Evolutionary conservation across 2,329 filamentous ascomycete genomes (phyloP).

Genomic region (Aspergillus proliferans): DNA sequence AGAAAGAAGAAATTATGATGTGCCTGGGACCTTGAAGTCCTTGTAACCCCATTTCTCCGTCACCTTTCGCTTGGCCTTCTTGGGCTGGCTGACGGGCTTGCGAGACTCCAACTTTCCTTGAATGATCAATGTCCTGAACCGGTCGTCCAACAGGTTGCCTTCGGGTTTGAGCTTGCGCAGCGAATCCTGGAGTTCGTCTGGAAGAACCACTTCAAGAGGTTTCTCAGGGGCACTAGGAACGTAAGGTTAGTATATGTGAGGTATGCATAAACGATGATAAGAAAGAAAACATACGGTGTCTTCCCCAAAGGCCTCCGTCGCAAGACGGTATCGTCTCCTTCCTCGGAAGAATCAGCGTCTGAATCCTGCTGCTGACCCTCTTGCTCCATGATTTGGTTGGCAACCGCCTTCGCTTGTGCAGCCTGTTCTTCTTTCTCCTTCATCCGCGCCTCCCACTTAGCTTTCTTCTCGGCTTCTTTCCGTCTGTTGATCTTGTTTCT

Average conservation of each 20-base stretch:
- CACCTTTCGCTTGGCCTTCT: conserved; percentile 70
- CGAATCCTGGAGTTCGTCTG: conserved; percentile 77
- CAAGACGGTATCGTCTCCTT: conserved; percentile 58
- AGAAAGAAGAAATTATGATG: conserved; percentile 15
- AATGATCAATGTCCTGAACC: conserved; percentile 82
- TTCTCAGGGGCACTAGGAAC: conserved; percentile 56
- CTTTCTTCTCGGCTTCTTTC: conserved; percentile 75
- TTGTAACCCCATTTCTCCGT: conserved; percentile 99
- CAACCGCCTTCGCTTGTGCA: conserved; percentile 64
- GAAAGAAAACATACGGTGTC: conserved; percentile 32
- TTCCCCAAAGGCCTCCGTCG: conserved; percentile 70
- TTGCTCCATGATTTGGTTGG: conserved; percentile 42
- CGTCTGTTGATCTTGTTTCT: conserved; percentile 81
- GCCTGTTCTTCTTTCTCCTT: conserved; percentile 68
- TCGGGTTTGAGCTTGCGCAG: conserved; percentile 81
- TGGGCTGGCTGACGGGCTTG: conserved; percentile 70
- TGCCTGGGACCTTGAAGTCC: conserved; percentile 64
- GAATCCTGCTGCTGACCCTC: conserved; percentile 42
- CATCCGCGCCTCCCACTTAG: conserved; percentile 68
- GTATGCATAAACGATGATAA: background rate
- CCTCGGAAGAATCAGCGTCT: conserved; percentile 37
- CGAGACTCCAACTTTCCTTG: conserved; percentile 83
- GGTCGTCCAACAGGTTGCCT: conserved; percentile 87
- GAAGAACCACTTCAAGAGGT: conserved; percentile 70
- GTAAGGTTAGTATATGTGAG: conserved; percentile 13